phyloP scores from a whole-genome alignment of 2,329 filamentous ascomycete species.

The Trichoderma citrinoviride region DNA sequence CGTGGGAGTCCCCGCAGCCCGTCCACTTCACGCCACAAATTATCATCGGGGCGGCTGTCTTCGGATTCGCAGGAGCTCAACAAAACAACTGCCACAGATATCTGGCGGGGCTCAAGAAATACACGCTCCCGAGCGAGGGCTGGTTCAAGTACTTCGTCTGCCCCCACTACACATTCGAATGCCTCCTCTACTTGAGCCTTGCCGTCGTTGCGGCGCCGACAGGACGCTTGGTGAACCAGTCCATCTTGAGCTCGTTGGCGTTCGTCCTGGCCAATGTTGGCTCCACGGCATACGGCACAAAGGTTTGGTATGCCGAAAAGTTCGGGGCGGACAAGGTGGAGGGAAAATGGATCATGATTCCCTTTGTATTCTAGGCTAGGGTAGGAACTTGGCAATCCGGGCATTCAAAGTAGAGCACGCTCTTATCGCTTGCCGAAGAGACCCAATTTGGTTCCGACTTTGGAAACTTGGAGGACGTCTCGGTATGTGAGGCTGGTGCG shows the following conservation, averaged over 20 bases:
- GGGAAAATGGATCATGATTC: slow-evolving; percentile 73
- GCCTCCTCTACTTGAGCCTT: slow-evolving; percentile 76
- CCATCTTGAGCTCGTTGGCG: slow-evolving; percentile 64
- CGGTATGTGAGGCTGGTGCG: slow-evolving; percentile 76
- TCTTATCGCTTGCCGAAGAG: slow-evolving; percentile 42
- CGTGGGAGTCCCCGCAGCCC: slow-evolving; percentile 31
- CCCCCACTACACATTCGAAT: slow-evolving; percentile 91
- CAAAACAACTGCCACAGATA: slow-evolving; percentile 74
- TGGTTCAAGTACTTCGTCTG: slow-evolving; percentile 72
- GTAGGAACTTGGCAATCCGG: slow-evolving; percentile 11
- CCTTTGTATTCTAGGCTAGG: slow-evolving; percentile 58
- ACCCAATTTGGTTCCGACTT: slow-evolving; percentile 65
- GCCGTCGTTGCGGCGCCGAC: slow-evolving; percentile 69
- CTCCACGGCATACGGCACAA: slow-evolving; percentile 74
- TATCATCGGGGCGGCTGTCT: slow-evolving; percentile 56
- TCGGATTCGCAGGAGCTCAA: slow-evolving; percentile 65
- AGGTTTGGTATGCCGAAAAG: slow-evolving; percentile 72
- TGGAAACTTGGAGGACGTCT: slow-evolving; percentile 81
- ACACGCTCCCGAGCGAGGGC: slow-evolving; percentile 73
- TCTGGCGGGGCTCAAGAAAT: slow-evolving; percentile 71
- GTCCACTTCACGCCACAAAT: slow-evolving; percentile 29
- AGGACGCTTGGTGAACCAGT: slow-evolving; percentile 66
- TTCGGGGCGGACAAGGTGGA: slow-evolving; percentile 67
- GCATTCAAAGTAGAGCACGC: background rate
- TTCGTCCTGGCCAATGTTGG: slow-evolving; percentile 81